phyloP scores from a whole-genome alignment of 139 green algal genomes.

The Closterium sp. region DNA sequence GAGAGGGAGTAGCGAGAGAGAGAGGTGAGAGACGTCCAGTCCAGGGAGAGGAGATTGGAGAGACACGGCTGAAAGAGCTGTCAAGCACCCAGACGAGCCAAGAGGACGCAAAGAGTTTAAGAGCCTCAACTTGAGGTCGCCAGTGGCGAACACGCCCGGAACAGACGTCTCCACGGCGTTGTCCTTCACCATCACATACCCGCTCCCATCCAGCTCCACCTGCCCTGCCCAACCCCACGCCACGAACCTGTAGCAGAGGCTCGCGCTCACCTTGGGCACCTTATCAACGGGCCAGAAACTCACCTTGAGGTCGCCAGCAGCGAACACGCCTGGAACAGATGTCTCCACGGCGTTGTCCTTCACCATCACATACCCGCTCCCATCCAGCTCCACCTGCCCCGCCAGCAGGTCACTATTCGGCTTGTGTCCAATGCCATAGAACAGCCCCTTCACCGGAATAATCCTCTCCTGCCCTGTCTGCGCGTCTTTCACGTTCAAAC shows the following conservation, averaged over 20 bases:
- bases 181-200: conserved; percentile 83
- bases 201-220: conserved; percentile 81
- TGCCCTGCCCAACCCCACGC: neutral
- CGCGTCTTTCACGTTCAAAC: conserved; percentile 14
- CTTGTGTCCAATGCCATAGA: conserved; percentile 97
- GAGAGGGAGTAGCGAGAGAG: too few species aligned
- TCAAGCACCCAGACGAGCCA: conserved; percentile 91
- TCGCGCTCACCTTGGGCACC: too few species aligned
- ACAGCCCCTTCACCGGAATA: conserved; percentile 77
- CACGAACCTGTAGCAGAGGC: too few species aligned
- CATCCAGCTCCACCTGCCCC: conserved; percentile 74
- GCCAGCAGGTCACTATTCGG: conserved; percentile 78
- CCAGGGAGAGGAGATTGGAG: too few species aligned
- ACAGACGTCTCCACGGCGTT: conserved; percentile 65
- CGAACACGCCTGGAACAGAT: conserved; percentile 82
- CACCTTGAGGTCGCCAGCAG: conserved; percentile 85
- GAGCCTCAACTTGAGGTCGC: conserved; percentile 83
- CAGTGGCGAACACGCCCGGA: conserved; percentile 85
- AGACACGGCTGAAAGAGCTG: conserved; percentile 83
- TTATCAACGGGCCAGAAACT: too few species aligned
- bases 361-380: conserved; percentile 86
- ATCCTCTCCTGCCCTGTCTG: conserved; percentile 18
- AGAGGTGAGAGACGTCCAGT: too few species aligned
- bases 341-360: conserved; percentile 57
- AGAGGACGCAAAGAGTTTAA: too few species aligned